These are phyloP conservation scores for Rhododendron ovatum DNA, from an alignment of 148 eudicot genomes.

Conservation along the genomic window DNA sequence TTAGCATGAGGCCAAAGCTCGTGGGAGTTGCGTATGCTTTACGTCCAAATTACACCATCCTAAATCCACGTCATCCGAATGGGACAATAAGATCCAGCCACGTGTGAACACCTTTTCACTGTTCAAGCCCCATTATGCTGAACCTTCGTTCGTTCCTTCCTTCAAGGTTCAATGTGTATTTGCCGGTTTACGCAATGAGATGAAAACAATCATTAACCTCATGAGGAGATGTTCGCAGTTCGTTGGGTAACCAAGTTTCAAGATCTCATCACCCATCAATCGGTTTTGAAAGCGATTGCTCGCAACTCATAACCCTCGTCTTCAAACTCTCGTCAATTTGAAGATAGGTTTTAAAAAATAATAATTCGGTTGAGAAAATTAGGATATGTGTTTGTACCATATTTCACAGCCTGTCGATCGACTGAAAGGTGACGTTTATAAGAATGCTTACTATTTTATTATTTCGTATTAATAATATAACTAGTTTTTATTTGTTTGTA, in stretches of 20 bases:
- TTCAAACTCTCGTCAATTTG: background rate
- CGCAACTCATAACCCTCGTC: background rate
- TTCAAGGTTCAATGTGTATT: background rate
- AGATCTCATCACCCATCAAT: background rate
- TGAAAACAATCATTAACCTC: background rate
- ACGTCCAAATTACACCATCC: background rate
- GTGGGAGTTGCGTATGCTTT: background rate
- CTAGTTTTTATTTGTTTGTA: too few species aligned
- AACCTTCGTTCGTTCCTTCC: background rate
- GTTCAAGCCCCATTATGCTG: background rate
- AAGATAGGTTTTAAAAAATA: too few species aligned
- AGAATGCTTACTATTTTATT: too few species aligned
- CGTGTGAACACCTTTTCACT: background rate
- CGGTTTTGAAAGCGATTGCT: too few species aligned
- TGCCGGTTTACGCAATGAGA: background rate
- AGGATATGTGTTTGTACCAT: too few species aligned
- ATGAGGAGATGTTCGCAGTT: background rate
- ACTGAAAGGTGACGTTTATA: too few species aligned
- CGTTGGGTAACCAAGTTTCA: background rate
- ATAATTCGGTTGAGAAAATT: background rate
- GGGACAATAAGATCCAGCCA: background rate
- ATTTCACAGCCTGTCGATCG: too few species aligned
- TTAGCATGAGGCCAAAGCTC: background rate
- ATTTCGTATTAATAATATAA: too few species aligned
- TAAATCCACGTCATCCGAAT: background rate